These are phyloP conservation scores for Trametes coccinea DNA, from an alignment of 768 basidiomycete genomes.

Conservation along the genomic window DNA sequence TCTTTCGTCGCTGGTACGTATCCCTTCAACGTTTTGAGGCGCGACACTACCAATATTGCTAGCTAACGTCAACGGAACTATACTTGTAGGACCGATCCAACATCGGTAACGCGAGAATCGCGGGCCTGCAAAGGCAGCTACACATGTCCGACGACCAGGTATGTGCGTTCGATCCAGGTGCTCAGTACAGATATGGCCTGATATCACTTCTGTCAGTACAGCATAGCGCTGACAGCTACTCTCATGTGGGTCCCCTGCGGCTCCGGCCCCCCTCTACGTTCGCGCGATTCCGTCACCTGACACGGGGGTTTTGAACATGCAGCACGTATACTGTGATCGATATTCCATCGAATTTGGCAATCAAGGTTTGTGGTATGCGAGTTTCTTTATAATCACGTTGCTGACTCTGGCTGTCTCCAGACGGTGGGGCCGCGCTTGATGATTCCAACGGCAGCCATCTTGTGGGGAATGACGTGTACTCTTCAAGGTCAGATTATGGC, in stretches of 20 bases:
- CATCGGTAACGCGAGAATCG: conserved; percentile 35
- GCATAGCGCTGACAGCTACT: not conserved
- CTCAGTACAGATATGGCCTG: not conserved
- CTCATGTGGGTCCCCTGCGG: not conserved
- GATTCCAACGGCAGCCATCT: conserved; percentile 59
- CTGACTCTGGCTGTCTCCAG: conserved; percentile 19
- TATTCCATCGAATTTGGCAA: conserved; percentile 28
- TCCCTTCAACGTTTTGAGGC: not conserved
- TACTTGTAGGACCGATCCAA: conserved; percentile 21
- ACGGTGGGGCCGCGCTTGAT: conserved; percentile 57
- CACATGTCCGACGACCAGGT: conserved; percentile 34
- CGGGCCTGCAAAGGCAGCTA: conserved; percentile 35
- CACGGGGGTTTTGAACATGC: conserved; percentile 20
- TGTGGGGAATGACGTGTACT: conserved; percentile 70
- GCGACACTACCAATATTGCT: too few species aligned
- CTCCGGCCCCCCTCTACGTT: not conserved
- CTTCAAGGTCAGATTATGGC: conserved; percentile 48
- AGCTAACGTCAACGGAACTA: too few species aligned
- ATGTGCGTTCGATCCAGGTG: conserved; percentile 10
- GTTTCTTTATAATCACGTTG: too few species aligned
- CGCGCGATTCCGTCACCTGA: too few species aligned
- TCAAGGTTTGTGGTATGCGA: conserved; percentile 13
- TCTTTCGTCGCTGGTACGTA: conserved; percentile 13
- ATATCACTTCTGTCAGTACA: not conserved
- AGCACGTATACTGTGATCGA: conserved; percentile 31